phyloP scores from a whole-genome alignment of 345 rosid genomes.

The Citrus maxima region DNA sequence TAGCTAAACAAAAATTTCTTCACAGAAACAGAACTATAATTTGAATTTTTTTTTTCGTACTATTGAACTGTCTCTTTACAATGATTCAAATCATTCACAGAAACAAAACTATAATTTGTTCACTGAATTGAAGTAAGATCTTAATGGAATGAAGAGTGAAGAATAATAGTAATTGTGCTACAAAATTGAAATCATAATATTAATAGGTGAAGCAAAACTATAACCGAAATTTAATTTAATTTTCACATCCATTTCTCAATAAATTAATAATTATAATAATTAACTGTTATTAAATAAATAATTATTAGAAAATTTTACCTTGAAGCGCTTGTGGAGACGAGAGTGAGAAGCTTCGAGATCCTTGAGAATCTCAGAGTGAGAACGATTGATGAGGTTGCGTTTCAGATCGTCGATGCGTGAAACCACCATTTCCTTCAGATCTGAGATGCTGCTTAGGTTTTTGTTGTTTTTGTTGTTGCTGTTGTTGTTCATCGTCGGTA shows the following conservation, averaged over 20 bases:
- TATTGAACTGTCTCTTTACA: too few relatives aligned
- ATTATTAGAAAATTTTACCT: conserved; percentile 23
- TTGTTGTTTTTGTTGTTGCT: not conserved
- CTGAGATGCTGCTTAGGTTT: conserved; percentile 31
- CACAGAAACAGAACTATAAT: too few relatives aligned
- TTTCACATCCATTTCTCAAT: not conserved
- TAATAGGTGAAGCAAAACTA: not conserved
- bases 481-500: not conserved
- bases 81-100: too few relatives aligned
- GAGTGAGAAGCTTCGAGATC: conserved; percentile 50
- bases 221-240: too few relatives aligned
- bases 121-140: too few relatives aligned
- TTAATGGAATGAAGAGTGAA: too few relatives aligned
- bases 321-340: conserved; percentile 53
- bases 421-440: conserved; percentile 36
- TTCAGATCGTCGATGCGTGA: conserved; percentile 43
- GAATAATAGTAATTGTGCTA: too few relatives aligned
- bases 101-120: too few relatives aligned
- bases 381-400: conserved; percentile 36
- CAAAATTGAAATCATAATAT: too few relatives aligned
- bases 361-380: conserved; percentile 50
- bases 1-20: too few relatives aligned
- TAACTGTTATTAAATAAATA: not conserved
- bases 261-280: too few relatives aligned
- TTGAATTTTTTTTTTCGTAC: accelerated